phyloP scores from a whole-genome alignment of 2,329 filamentous ascomycete species.

The Colletotrichum graminicola region DNA sequence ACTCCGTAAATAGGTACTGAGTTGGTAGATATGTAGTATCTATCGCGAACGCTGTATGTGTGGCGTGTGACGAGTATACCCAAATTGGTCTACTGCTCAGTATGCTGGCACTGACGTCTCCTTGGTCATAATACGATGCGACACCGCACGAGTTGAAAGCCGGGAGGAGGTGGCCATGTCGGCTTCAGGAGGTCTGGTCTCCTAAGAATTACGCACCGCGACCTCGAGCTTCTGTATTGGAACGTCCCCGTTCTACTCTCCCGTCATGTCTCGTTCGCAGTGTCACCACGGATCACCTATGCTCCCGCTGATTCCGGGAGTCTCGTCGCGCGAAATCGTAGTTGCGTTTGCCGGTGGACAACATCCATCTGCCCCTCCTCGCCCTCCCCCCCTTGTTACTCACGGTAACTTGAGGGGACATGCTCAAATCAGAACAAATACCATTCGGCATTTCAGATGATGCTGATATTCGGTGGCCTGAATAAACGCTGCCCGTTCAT shows the following conservation, averaged over 20 bases:
- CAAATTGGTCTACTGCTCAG: background rate
- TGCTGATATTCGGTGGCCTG: background rate
- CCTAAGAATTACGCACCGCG: background rate
- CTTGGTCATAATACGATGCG: background rate
- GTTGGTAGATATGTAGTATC: background rate
- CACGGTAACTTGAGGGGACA: background rate
- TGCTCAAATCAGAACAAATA: background rate
- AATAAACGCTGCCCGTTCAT: no score
- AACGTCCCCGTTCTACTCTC: background rate
- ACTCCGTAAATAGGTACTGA: slow-evolving; percentile 14
- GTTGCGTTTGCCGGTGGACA: background rate
- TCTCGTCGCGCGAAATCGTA: background rate
- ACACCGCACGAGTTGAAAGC: background rate
- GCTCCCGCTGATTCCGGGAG: background rate
- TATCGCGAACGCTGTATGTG: background rate
- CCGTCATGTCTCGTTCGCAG: background rate
- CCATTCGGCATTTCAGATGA: background rate
- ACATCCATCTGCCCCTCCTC: background rate
- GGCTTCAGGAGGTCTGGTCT: background rate
- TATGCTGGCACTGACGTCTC: background rate
- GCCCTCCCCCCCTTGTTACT: background rate
- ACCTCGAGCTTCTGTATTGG: background rate
- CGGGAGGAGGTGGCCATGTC: background rate
- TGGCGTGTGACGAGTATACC: background rate
- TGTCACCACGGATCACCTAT: background rate